These are phyloP conservation scores for Magnolia officinalis DNA, from an alignment of 164 flowering plant genomes.

Conservation along the genomic window DNA sequence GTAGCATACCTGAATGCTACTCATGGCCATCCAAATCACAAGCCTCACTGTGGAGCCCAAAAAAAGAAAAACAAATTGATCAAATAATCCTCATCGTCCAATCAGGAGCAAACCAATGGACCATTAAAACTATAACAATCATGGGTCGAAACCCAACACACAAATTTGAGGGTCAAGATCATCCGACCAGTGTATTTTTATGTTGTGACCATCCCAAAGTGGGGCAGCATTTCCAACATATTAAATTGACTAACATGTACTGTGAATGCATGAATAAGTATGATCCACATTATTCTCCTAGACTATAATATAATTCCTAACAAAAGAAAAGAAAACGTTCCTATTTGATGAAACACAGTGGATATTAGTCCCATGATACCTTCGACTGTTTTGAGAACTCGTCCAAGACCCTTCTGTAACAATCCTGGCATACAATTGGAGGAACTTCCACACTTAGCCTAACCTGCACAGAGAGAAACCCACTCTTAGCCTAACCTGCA, in stretches of 20 bases:
- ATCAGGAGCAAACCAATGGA: neutral
- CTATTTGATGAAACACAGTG: no score
- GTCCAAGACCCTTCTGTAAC: slow-evolving; percentile 52
- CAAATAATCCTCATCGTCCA: neutral
- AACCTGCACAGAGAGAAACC: slow-evolving; percentile 41
- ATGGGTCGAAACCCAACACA: neutral
- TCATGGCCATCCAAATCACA: neutral
- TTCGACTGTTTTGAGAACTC: slow-evolving; percentile 65
- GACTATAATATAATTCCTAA: no score
- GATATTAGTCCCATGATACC: slow-evolving; percentile 31
- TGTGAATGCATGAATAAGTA: no score
- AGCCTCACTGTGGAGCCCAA: neutral
- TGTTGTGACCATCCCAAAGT: no score
- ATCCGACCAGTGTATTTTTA: neutral
- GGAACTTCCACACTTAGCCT: slow-evolving; percentile 71
- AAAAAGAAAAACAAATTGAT: neutral
- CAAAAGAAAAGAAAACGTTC: no score
- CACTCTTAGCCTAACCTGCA: neutral
- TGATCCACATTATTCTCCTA: no score
- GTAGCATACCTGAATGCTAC: neutral
- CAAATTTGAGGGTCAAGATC: neutral
- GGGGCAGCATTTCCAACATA: no score
- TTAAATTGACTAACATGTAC: no score
- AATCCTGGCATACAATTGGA: slow-evolving; percentile 67
- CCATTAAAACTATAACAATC: neutral